These are phyloP conservation scores for Tylopilus intermedius DNA, from an alignment of 768 basidiomycete species.

Conservation along the genomic window DNA sequence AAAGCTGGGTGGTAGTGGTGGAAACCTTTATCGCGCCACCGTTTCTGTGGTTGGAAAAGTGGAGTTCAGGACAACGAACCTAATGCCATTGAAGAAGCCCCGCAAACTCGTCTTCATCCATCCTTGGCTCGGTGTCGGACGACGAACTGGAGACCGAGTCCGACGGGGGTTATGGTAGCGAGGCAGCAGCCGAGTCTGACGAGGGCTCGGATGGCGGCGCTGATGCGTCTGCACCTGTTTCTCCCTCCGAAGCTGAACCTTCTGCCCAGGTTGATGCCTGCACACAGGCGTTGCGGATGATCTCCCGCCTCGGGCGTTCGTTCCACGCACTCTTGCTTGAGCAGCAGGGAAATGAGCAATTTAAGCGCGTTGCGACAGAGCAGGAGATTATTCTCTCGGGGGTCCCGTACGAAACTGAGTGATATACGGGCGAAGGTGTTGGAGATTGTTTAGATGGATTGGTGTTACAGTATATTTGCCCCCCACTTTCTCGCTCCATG, in stretches of 20 bases:
- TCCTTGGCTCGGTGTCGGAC: slow-evolving; percentile 7
- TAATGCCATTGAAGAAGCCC: background rate
- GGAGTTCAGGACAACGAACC: background rate
- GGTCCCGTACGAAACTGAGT: background rate
- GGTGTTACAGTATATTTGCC: too few species aligned
- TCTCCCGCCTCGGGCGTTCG: background rate
- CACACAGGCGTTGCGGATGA: background rate
- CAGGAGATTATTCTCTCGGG: slow-evolving; percentile 1
- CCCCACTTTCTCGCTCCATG: too few species aligned
- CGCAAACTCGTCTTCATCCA: slow-evolving; percentile 1
- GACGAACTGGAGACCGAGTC: background rate
- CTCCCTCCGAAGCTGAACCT: background rate
- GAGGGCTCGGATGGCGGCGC: too few species aligned
- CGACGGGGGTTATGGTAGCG: too few species aligned
- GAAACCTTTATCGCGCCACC: background rate
- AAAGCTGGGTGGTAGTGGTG: background rate
- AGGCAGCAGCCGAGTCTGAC: too few species aligned
- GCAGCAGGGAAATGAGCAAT: background rate
- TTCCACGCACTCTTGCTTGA: slow-evolving; percentile 6
- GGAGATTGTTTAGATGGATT: background rate
- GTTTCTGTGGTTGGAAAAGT: background rate
- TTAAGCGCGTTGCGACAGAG: background rate
- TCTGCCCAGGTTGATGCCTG: background rate
- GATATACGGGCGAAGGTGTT: background rate
- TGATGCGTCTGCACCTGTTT: background rate